Evolutionary conservation across 1,284 basidiomycete species (phyloP).

Genomic region (Leccinum variabile): DNA sequence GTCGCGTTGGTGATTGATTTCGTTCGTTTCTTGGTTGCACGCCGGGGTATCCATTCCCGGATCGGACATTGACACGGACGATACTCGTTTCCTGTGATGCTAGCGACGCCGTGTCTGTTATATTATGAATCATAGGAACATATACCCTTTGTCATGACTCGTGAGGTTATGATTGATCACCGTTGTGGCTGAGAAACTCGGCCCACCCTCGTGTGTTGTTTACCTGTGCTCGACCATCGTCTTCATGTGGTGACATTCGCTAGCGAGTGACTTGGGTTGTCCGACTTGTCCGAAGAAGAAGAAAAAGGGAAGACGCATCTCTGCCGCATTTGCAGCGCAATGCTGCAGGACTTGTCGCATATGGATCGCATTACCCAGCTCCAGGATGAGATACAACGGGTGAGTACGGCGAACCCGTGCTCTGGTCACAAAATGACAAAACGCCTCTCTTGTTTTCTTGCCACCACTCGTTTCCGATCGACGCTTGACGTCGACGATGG

Average conservation of each 20-base stretch:
- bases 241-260: slow-evolving; percentile 11
- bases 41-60: neutral
- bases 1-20: slow-evolving; percentile 28
- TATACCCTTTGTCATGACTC: neutral
- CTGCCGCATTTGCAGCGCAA: slow-evolving; percentile 42
- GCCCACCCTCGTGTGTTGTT: neutral
- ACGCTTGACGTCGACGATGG: neutral
- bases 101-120: neutral
- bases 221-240: slow-evolving; percentile 1
- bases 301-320: slow-evolving; percentile 2
- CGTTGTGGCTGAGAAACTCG: slow-evolving; percentile 3
- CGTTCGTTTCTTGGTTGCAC: neutral
- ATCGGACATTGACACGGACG: neutral
- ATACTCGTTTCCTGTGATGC: neutral
- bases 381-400: slow-evolving; percentile 85
- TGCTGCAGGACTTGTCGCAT: slow-evolving; percentile 84
- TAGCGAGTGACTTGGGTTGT: slow-evolving; percentile 13
- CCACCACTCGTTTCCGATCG: neutral
- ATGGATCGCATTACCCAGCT: slow-evolving; percentile 89
- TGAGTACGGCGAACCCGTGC: slow-evolving; percentile 31
- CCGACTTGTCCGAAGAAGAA: slow-evolving; percentile 4
- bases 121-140: neutral
- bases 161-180: neutral
- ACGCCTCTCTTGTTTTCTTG: neutral
- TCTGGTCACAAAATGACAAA: neutral